Evolutionary conservation across 768 basidiomycete species (phyloP), one percentile per base, ranked within the genome.

Genomic region (Saitozyma podzolica): DNA sequence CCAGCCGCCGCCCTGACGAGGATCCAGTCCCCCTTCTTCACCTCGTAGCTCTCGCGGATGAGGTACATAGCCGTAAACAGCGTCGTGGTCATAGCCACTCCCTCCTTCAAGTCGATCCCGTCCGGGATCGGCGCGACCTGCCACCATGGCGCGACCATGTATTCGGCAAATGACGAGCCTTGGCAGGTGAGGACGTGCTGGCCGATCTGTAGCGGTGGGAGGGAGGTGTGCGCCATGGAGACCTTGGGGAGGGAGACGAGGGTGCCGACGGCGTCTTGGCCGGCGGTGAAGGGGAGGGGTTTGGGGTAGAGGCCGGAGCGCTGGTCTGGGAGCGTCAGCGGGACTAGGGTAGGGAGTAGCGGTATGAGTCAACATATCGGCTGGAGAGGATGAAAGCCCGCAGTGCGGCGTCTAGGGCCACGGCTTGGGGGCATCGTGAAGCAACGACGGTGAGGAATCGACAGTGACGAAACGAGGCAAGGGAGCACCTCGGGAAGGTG

Each of bases 1-100:
- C 95, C 95, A 0, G 94, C 93, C 39, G 95, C 85, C 37, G 94
- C 94, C 75, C 96, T 91, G 1, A 97, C 84, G 54, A 95, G 84
- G 59, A 94, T 86, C 50, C 82, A 84, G 71, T 95, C 92, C 1
- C 80, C 80, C 51, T 71, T 84, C 77, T 92, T 84, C 60, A 94
- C 89, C 50, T 86, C 80, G 78, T 97, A 90, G 7, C 92, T 86
- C 76, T 98, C 95, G 50, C 87, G 87, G 66, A 89, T 83, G 71
- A 92, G 88, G 0, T 85, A 84, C 9, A 88, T 72, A 0, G 88
- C 78, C 0, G 95, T 97, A 54, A 94, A 66, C 29, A 87, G 90
- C 73, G 94, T 92, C 8, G 90, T 80, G 20, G 87, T 71, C 1
- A 84, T 80, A 0, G 90, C 88, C 2, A 88, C 90, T 0, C 87